Evolutionary conservation across 148 eudicot genomes (phyloP).

Genomic region (Camellia japonica): DNA sequence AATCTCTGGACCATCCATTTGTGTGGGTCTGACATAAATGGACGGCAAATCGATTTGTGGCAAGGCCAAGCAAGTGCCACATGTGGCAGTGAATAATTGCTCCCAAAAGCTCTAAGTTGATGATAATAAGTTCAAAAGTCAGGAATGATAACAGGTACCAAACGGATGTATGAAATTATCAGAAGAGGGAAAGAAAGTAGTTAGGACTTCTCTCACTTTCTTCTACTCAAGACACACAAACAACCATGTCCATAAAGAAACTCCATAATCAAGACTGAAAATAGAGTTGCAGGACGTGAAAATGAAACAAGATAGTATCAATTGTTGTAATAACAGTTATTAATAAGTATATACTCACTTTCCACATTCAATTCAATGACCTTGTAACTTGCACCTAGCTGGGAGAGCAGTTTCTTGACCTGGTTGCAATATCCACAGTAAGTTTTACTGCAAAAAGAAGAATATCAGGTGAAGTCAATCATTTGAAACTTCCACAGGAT

Average conservation of each 20-base stretch:
- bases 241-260: too few relatives aligned
- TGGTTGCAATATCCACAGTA: slow-evolving; percentile 58
- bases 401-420: slow-evolving; percentile 62
- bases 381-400: slow-evolving; percentile 58
- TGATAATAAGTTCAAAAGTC: too few relatives aligned
- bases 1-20: too few relatives aligned
- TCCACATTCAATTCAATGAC: slow-evolving; percentile 65
- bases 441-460: slow-evolving; percentile 59
- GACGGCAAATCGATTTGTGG: too few relatives aligned
- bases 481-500: background rate
- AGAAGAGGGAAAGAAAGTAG: background rate
- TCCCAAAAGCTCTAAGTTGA: too few relatives aligned
- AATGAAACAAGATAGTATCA: background rate
- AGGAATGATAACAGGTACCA: too few relatives aligned
- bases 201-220: background rate
- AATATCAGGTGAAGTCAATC: background rate
- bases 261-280: background rate
- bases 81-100: too few relatives aligned
- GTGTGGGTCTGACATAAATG: too few relatives aligned
- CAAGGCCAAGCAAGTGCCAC: too few relatives aligned
- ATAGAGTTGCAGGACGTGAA: background rate
- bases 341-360: slow-evolving; percentile 40
- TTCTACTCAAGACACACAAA: background rate
- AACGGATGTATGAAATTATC: too few relatives aligned
- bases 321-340: background rate